These are phyloP conservation scores for Lactifluus volemus DNA, from an alignment of 768 basidiomycete genomes.

Conservation along the genomic window DNA sequence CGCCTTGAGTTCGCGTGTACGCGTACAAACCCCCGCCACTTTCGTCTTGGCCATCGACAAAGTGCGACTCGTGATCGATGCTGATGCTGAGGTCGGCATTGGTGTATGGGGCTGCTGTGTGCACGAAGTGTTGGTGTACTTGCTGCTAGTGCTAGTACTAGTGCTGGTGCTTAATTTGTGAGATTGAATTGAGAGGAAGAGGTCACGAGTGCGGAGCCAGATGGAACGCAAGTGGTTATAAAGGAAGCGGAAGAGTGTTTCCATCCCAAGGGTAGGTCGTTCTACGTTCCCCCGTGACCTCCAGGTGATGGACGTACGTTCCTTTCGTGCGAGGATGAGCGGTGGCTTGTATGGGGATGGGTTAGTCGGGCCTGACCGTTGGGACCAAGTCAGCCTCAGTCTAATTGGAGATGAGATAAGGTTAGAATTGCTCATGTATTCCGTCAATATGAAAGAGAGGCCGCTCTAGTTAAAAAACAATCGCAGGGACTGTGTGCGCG, in stretches of 20 bases:
- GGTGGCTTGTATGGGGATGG: not conserved
- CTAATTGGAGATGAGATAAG: not conserved
- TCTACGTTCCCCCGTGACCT: not conserved
- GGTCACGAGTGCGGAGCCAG: constrained; percentile 4
- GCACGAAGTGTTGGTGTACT: not conserved
- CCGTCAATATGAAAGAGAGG: too few relatives aligned
- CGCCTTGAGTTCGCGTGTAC: constrained; percentile 1
- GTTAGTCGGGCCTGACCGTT: too few relatives aligned
- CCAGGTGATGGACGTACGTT: not conserved
- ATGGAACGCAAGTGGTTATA: constrained; percentile 5
- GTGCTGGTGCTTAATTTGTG: not conserved
- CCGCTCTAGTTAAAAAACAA: too few relatives aligned
- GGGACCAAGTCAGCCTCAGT: not conserved
- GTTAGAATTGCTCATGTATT: not conserved
- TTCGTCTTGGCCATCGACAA: not conserved
- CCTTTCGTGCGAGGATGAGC: not conserved
- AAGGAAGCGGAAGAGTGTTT: constrained; percentile 8
- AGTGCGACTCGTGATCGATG: not conserved
- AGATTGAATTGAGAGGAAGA: constrained; percentile 6
- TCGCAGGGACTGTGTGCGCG: too few relatives aligned
- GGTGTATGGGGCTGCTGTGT: not conserved
- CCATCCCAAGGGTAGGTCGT: not conserved
- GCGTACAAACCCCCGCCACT: not conserved
- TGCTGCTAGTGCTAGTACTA: not conserved
- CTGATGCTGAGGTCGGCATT: not conserved